Conservation (phyloP, 2,329 filamentous ascomycete species). For the Xylariaceae sp. region DNA sequence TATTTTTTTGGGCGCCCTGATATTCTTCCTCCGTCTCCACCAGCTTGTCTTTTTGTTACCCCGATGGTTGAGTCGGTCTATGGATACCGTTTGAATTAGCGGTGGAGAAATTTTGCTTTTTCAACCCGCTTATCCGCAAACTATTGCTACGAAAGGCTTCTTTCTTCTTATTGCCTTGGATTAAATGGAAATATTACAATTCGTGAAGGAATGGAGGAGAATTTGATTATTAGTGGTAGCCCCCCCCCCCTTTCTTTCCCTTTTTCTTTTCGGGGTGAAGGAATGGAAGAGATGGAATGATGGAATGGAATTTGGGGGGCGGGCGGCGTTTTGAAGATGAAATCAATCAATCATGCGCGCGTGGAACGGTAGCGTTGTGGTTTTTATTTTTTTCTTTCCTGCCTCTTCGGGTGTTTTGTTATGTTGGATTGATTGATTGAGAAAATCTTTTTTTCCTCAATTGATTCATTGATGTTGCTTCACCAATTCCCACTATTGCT, state of each 20-base stretch:
- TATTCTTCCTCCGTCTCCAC: neutral
- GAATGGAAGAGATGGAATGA: neutral
- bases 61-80: conserved; percentile 13
- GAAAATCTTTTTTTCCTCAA: too few relatives aligned
- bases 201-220: neutral
- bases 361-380: too few relatives aligned
- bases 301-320: too few relatives aligned
- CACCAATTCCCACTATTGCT: too few relatives aligned
- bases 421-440: too few relatives aligned
- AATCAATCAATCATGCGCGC: too few relatives aligned
- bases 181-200: neutral
- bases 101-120: neutral
- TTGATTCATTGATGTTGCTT: too few relatives aligned
- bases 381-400: too few relatives aligned
- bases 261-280: neutral
- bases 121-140: conserved; percentile 1
- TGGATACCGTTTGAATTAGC: conserved; percentile 28
- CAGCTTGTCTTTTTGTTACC: too few relatives aligned
- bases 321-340: conserved; percentile 10
- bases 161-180: neutral
- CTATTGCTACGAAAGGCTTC: neutral
- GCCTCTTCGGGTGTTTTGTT: too few relatives aligned
- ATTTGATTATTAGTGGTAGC: conserved; percentile 4
- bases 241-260: neutral
- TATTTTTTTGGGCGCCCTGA: neutral